phyloP scores from a whole-genome alignment of 345 rosid genomes.

The Hypericum perforatum region DNA sequence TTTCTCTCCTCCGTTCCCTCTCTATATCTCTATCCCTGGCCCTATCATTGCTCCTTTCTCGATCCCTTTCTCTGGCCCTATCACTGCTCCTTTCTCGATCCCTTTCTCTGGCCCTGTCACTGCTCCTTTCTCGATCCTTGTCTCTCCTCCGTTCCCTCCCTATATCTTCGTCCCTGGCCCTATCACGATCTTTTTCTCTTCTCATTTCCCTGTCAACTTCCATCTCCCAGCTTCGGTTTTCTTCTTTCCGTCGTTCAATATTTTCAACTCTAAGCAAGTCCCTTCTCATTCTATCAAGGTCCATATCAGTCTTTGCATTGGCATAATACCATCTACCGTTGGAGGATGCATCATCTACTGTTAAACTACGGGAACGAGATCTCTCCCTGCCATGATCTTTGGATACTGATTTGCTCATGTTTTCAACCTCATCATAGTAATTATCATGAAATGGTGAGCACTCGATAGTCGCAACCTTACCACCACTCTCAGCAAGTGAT shows the following conservation, averaged over 20 bases:
- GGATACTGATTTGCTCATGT: constrained; percentile 40
- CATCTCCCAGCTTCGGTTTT: no score
- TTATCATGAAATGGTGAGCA: constrained; percentile 30
- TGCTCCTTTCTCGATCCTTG: constrained; percentile 25
- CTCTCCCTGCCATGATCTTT: constrained; percentile 40
- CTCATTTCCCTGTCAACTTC: no score
- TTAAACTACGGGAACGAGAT: constrained; percentile 36
- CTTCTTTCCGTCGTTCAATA: no score
- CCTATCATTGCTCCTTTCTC: constrained; percentile 6
- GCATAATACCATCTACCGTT: constrained; percentile 24
- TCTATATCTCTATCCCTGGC: no score
- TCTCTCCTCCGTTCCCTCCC: constrained; percentile 28
- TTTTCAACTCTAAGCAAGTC: constrained; percentile 10
- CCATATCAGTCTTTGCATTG: constrained; percentile 21
- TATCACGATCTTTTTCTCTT: no score
- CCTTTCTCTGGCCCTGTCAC: constrained; percentile 20
- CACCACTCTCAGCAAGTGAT: constrained; percentile 29
- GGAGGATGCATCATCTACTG: constrained; percentile 33
- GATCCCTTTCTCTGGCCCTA: constrained; percentile 13
- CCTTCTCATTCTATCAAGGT: constrained; percentile 28
- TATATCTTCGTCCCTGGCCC: constrained; percentile 15
- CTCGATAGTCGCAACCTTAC: constrained; percentile 17
- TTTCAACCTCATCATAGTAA: constrained; percentile 25
- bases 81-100: constrained; percentile 21
- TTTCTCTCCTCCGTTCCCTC: constrained; percentile 7